phyloP scores from a whole-genome alignment of 2,329 filamentous ascomycete genomes.

The Aspergillus unguis region DNA sequence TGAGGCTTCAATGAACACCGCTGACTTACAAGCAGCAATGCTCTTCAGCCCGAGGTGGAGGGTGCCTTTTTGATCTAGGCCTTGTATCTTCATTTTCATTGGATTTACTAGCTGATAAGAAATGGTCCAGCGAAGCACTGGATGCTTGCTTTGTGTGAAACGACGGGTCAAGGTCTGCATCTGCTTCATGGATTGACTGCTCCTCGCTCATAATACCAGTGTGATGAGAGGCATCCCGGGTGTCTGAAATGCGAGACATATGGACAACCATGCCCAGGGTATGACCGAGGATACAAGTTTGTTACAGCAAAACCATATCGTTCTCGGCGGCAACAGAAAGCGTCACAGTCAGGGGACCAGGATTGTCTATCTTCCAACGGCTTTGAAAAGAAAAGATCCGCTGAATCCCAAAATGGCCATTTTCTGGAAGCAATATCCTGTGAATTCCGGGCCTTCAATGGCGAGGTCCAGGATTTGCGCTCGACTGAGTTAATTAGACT shows the following conservation, averaged over 20 bases:
- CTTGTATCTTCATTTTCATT: background rate
- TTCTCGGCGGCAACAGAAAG: constrained; percentile 13
- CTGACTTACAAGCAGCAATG: background rate
- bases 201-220: constrained; percentile 21
- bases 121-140: constrained; percentile 27
- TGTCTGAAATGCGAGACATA: constrained; percentile 35
- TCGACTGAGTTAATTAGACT: no score
- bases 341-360: background rate
- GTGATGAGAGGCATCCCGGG: constrained; percentile 31
- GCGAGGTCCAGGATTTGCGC: no score
- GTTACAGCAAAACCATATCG: constrained; percentile 31
- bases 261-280: constrained; percentile 33
- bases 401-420: no score
- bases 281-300: constrained; percentile 34
- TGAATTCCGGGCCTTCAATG: no score
- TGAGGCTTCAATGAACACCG: background rate
- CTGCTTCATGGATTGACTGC: background rate
- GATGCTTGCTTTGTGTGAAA: constrained; percentile 27
- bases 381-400: no score
- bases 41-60: background rate
- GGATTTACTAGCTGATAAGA: background rate
- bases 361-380: background rate
- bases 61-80: background rate
- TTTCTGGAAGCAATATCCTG: no score
- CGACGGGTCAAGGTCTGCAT: constrained; percentile 27